Base-by-base conservation (phyloP, 83 land plant species). In the Thuja plicata region DNA sequence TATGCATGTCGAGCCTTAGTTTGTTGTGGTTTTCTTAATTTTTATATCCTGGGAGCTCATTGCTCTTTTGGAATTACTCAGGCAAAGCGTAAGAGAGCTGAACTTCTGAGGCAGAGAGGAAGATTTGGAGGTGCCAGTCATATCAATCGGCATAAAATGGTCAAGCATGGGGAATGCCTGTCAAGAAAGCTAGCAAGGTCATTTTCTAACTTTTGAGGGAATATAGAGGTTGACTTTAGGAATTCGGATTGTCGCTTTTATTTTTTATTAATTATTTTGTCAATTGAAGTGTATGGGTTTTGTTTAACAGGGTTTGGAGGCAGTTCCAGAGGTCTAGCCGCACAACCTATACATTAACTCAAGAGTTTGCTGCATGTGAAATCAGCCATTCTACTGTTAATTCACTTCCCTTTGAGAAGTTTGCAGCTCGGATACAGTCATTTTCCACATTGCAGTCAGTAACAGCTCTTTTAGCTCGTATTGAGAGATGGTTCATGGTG, bases 11-110 rank as follows among this genome's bases (percentile, higher is more conserved):
- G 16, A 19, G 15, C 7, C n/a, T 88, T 79, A 55, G 9, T 35
- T 62, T 35, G 46, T 0, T 73, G 34, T 60, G 38, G 55, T 85
- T 86, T 48, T 8, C 38, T 41, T 80, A 21, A 21, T 62, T 66
- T 35, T 3, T 87, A 1, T 13, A 32, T 35, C 35, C 4, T 37
- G 55, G 73, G 52, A 88, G 35, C 24, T 79, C 78, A 77, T 52
- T 38, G 8, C 62, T 50, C 35, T 45, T 24, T 48, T 74, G 3
- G 89, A 88, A 12, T 57, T 88, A n/a, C 77, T 38, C 91, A 97
- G 99, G 99, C 99, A 76, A 97, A 91, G 90, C 81, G 95, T 15
- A 95, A 95, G 87, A 92, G 99, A 46, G 99, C 95, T 43, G 99
- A 97, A 83, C 94, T 92, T 92, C 83, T 98, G 86, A 94, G 90